Evolutionary conservation across 805 yeast genomes (phyloP).

Genomic region (Kregervanrija fluxuum): DNA sequence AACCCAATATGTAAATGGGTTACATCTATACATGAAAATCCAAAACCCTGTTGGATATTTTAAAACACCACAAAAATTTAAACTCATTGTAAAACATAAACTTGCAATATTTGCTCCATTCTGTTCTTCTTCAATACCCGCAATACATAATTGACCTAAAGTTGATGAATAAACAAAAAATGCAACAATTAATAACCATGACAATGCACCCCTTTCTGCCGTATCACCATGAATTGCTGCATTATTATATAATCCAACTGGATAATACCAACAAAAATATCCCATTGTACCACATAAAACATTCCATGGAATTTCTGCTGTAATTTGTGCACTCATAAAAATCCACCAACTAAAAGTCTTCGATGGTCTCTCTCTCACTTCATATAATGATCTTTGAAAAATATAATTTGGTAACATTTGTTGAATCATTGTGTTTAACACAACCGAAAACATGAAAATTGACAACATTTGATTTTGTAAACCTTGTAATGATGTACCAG

Average conservation of each 20-base stretch:
- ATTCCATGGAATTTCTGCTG: slow-evolving; percentile 64
- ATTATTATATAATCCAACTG: slow-evolving; percentile 57
- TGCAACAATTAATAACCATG: slow-evolving; percentile 33
- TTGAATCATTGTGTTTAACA: slow-evolving; percentile 49
- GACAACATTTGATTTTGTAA: slow-evolving; percentile 80
- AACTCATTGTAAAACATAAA: slow-evolving; percentile 50
- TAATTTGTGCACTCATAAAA: slow-evolving; percentile 52
- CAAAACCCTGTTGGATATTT: slow-evolving; percentile 61
- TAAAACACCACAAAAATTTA: slow-evolving; percentile 76
- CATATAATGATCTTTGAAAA: slow-evolving; percentile 57
- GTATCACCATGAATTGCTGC: slow-evolving; percentile 42
- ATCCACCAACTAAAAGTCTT: slow-evolving; percentile 63
- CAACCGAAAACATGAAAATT: slow-evolving; percentile 57
- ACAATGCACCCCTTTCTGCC: slow-evolving; percentile 49
- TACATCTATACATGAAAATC: slow-evolving; percentile 69
- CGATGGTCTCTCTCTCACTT: slow-evolving; percentile 68
- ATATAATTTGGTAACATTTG: slow-evolving; percentile 60
- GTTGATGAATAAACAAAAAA: slow-evolving; percentile 52
- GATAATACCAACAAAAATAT: slow-evolving; percentile 64
- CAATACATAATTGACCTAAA: slow-evolving; percentile 50
- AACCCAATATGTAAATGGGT: slow-evolving; percentile 65
- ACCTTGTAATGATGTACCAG: slow-evolving; percentile 54
- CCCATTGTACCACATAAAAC: slow-evolving; percentile 53
- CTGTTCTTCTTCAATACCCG: slow-evolving; percentile 51
- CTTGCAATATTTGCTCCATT: slow-evolving; percentile 58